Conservation (phyloP, 1,284 basidiomycete species). For the Tylopilus sp. region DNA sequence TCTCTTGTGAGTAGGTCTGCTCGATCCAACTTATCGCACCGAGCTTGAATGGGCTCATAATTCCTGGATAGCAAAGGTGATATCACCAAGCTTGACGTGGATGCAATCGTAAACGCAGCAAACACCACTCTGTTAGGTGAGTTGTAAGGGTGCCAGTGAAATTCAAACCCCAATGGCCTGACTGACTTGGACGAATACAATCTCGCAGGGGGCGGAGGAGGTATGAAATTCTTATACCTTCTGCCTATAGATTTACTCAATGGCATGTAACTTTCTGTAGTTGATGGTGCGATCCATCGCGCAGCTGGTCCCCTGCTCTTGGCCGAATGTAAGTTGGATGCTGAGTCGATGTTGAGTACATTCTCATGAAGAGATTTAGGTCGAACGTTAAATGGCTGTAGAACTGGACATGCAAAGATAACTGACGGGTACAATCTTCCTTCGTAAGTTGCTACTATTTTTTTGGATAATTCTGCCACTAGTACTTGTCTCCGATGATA, state of each 20-base stretch:
- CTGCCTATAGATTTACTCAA: not conserved
- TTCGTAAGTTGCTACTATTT: constrained; percentile 58
- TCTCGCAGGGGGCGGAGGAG: constrained; percentile 73
- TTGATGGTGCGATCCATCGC: constrained; percentile 89
- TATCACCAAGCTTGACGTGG: constrained; percentile 78
- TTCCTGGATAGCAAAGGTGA: constrained; percentile 71
- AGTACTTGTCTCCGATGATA: constrained; percentile 32
- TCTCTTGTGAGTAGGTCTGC: constrained; percentile 61
- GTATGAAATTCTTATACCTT: constrained; percentile 48
- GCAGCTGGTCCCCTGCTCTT: constrained; percentile 82
- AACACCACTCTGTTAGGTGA: constrained; percentile 81
- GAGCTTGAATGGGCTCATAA: constrained; percentile 5
- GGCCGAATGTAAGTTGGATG: constrained; percentile 24
- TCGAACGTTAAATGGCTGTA: constrained; percentile 76
- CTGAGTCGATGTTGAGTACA: not conserved
- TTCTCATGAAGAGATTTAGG: constrained; percentile 52
- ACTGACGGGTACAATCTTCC: constrained; percentile 81
- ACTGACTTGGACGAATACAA: not conserved
- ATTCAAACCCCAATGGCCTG: not conserved
- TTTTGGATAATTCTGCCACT: constrained; percentile 1
- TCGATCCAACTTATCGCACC: not conserved
- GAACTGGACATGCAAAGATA: constrained; percentile 88
- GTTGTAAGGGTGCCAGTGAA: constrained; percentile 7
- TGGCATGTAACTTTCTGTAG: constrained; percentile 55
- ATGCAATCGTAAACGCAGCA: constrained; percentile 91